Evolutionary conservation across 192 early-diverging fungal genomes (phyloP).

Genomic region (Backusella liffmaniae): DNA sequence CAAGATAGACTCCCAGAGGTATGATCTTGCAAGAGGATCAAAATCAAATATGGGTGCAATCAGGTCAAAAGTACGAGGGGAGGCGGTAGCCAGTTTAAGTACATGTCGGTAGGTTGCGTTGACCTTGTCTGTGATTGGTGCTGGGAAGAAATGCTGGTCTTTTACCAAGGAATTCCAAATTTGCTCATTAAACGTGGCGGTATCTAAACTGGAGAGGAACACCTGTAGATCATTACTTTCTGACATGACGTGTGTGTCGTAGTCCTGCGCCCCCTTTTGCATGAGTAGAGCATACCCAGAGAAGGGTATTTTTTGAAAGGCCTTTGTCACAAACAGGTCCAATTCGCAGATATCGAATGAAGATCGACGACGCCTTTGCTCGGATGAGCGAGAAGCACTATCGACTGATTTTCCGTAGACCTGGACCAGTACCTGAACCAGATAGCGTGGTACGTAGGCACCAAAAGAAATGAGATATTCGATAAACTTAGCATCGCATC

Average conservation of each 20-base stretch:
- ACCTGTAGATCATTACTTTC: neutral
- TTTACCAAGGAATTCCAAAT: neutral
- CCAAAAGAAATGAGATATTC: slow-evolving; percentile 10
- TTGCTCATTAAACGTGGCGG: neutral
- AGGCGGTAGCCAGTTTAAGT: neutral
- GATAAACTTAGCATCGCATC: neutral
- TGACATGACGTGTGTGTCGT: neutral
- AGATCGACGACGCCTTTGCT: neutral
- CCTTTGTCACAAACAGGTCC: neutral
- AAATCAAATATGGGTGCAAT: slow-evolving; percentile 9
- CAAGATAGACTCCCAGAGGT: slow-evolving; percentile 3
- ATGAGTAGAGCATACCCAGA: neutral
- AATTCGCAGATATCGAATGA: neutral
- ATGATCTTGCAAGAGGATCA: neutral
- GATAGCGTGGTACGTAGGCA: slow-evolving; percentile 11
- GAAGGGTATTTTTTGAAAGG: neutral
- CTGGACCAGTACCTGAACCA: slow-evolving; percentile 16
- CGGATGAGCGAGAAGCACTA: neutral
- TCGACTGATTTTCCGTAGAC: neutral
- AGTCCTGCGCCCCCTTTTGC: neutral
- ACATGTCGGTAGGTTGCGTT: neutral
- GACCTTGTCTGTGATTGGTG: neutral
- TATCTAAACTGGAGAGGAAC: neutral
- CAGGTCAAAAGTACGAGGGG: neutral
- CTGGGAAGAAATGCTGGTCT: neutral